Evolutionary conservation across 257 asterid species (phyloP).

Genomic region (Echites panduratus): DNA sequence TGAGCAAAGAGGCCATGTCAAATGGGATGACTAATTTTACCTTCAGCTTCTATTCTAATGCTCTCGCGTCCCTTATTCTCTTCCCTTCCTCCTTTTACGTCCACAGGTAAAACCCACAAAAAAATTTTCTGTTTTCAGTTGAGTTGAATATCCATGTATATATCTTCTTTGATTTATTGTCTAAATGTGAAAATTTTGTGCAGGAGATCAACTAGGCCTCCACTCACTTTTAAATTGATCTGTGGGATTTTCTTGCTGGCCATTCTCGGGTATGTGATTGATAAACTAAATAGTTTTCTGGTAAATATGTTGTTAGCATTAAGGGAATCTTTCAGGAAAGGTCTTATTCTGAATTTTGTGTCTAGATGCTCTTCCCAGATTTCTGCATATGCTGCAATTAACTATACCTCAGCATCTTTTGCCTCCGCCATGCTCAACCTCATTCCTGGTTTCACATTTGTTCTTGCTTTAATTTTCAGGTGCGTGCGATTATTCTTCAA

Average conservation of each 20-base stretch:
- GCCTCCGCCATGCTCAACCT: constrained; percentile 92
- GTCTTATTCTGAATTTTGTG: constrained; percentile 8
- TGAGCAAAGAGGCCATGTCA: constrained; percentile 73
- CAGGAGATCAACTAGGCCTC: constrained; percentile 56
- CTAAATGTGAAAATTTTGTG: constrained; percentile 21
- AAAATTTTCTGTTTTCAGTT: no score
- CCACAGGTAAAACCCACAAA: constrained; percentile 41
- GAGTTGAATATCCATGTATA: not conserved
- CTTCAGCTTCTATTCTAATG: constrained; percentile 75
- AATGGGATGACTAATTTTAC: no score
- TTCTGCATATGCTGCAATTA: constrained; percentile 76
- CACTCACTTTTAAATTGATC: constrained; percentile 32
- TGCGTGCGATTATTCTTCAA: constrained; percentile 20
- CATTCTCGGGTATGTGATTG: constrained; percentile 61
- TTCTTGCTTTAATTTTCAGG: constrained; percentile 80
- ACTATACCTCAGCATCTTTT: constrained; percentile 66
- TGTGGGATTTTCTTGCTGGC: constrained; percentile 68
- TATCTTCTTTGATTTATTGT: not conserved
- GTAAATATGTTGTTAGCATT: not conserved
- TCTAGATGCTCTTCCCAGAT: constrained; percentile 79
- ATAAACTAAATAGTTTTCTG: not conserved
- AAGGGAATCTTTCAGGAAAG: not conserved
- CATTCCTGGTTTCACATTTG: constrained; percentile 78
- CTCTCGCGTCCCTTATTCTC: constrained; percentile 72
- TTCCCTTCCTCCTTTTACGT: constrained; percentile 74